Base-by-base conservation (phyloP, 345 rosid genomes). In the Syzygium jambos region DNA sequence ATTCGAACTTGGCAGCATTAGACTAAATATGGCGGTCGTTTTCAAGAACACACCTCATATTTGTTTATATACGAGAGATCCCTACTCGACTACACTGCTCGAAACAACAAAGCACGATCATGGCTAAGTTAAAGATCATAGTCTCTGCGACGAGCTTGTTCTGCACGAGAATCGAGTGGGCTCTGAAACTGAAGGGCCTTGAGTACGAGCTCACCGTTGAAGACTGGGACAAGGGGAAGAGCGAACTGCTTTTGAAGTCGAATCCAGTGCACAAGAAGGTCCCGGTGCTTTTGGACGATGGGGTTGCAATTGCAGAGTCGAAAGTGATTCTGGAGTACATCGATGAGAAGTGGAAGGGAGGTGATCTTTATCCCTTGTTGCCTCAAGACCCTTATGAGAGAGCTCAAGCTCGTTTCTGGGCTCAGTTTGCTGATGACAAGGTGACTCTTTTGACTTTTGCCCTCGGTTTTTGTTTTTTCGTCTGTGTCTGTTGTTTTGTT, bases 391-490 rank as follows among this genome's bases (percentile, higher is more conserved):
- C 92, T 11, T 78, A 59, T 25, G 84, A 89, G 63, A 87, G 59
- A 89, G 91, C 91, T 84, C 85, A 63, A 52, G 89, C 90, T 73
- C 89, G 90, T 14, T 90, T 91, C 51, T 90, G 89, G 92, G 92
- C 92, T 2, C 85, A 89, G 38, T 90, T 90, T 56, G 86, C 86
- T 2, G 90, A 92, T 41, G 93, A 89, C 25, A 92, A 92, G 93
- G 92, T 89, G 17, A 52, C 29, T 51, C 23, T 49, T 68, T n/a
- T 85, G 77, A n/a, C 19, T 7, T 29, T 16, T 17, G 22, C 57
- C 27, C 25, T 46, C 2, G 4, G 30, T 46, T 65, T 38, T 22
- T 25, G 3, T 29, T 25, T 25, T 25, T 25, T 27, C 52, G 78
- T 27, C 51, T 43, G 27, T 49, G 27, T 49, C 52, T 25, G 19